Conservation (phyloP, 2,329 filamentous ascomycete genomes). For the Plectosphaerella plurivora region DNA sequence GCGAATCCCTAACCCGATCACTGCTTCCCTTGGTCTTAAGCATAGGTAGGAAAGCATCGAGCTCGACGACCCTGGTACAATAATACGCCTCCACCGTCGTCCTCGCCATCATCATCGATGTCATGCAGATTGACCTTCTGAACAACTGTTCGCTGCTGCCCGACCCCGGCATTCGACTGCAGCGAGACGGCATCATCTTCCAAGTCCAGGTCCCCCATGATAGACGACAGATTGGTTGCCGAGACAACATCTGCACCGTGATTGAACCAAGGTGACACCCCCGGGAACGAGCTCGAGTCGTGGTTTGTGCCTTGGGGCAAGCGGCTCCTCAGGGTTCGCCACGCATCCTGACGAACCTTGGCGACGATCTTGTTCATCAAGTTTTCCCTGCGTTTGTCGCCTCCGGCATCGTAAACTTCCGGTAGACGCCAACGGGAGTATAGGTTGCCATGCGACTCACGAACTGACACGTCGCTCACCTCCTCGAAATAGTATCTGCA, state of each 20-base stretch:
- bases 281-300: neutral
- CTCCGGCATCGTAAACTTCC: conserved; percentile 17
- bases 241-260: neutral
- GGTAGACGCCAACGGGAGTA: conserved; percentile 33
- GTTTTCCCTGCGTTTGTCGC: neutral
- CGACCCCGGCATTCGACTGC: neutral
- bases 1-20: too few species aligned
- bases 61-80: neutral
- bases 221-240: neutral
- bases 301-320: conserved; percentile 1
- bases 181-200: neutral
- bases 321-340: conserved; percentile 20
- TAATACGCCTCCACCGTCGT: neutral
- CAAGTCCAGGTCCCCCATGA: neutral
- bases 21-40: too few species aligned
- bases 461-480: conserved; percentile 13
- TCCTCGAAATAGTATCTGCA: conserved; percentile 30
- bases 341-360: conserved; percentile 20
- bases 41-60: neutral
- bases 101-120: neutral
- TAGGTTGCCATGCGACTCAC: conserved; percentile 28
- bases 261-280: neutral
- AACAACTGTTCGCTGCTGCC: neutral
- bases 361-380: conserved; percentile 17
- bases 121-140: neutral